phyloP scores from a whole-genome alignment of 176 grass and related monocot genomes.

The Zea luxurians region DNA sequence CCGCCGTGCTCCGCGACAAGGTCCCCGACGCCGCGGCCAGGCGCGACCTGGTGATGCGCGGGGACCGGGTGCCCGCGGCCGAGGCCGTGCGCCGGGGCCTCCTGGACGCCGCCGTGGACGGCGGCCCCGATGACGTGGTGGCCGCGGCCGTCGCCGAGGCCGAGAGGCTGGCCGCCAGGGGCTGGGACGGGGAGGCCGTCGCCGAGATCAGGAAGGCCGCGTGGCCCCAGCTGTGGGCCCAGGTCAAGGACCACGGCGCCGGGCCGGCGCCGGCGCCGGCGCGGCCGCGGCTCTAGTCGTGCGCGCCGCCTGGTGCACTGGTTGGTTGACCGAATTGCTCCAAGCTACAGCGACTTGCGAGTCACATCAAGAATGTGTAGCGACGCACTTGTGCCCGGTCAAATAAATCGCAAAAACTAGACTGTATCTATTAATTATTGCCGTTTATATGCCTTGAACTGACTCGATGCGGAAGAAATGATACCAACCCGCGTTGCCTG shows the following conservation, averaged over 20 bases:
- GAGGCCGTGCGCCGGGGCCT: conserved; percentile 57
- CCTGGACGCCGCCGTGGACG: conserved; percentile 46
- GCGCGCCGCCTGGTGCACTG: too few relatives aligned
- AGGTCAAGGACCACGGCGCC: conserved; percentile 39
- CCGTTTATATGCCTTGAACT: too few relatives aligned
- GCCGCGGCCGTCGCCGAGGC: conserved; percentile 40
- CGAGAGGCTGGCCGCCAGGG: conserved; percentile 51
- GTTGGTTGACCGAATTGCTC: too few relatives aligned
- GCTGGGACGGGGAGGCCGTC: conserved; percentile 50
- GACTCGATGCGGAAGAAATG: too few relatives aligned
- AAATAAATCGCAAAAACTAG: too few relatives aligned
- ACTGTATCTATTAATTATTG: too few relatives aligned
- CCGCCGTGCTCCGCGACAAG: conserved; percentile 58
- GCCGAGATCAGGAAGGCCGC: conserved; percentile 47
- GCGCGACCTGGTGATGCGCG: conserved; percentile 56
- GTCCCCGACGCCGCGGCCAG: conserved; percentile 54
- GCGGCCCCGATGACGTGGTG: conserved; percentile 40
- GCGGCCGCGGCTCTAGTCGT: conserved; percentile 24
- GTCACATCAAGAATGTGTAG: too few relatives aligned
- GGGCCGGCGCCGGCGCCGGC: neutral
- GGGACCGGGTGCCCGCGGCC: conserved; percentile 45
- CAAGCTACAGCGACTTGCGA: too few relatives aligned
- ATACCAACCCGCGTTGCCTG: neutral
- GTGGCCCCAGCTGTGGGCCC: conserved; percentile 39
- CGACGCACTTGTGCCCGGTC: too few relatives aligned